A percentile compares a stretch with the other conserved stretches of the same genome.
These are phyloP conservation scores for Fusarium tanahbumbuense DNA, from an alignment of 2,329 filamentous ascomycete species.

Conservation along the genomic window DNA sequence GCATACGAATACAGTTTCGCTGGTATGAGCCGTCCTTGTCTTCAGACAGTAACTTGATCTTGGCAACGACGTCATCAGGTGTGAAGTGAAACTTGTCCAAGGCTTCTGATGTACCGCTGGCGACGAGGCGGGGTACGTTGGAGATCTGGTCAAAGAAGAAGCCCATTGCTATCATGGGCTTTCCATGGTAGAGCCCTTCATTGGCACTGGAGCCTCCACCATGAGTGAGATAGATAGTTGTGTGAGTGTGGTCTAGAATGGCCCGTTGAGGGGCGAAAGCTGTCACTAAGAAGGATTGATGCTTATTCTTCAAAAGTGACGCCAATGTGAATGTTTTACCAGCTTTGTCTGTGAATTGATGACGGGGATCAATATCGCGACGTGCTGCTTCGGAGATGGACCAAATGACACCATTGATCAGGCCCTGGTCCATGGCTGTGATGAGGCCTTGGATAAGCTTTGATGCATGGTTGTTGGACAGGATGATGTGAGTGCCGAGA, in stretches of 20 bases:
- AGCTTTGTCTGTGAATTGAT: neutral
- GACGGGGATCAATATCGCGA: conserved; percentile 28
- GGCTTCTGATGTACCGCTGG: conserved; percentile 49
- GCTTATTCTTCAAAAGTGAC: conserved; percentile 26
- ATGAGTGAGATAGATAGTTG: conserved; percentile 54
- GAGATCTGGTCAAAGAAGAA: conserved; percentile 56
- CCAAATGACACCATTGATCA: conserved; percentile 55
- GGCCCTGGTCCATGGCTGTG: conserved; percentile 24
- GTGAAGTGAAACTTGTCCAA: conserved; percentile 50
- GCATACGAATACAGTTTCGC: conserved; percentile 51
- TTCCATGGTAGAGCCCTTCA: conserved; percentile 54
- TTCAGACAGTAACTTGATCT: conserved; percentile 16
- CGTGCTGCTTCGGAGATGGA: conserved; percentile 41
- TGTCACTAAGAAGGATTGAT: conserved; percentile 2
- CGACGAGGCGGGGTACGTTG: conserved; percentile 51
- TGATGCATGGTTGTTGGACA: conserved; percentile 42
- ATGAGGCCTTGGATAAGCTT: conserved; percentile 49
- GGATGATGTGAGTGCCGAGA: conserved; percentile 54
- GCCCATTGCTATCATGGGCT: conserved; percentile 50
- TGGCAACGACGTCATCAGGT: neutral
- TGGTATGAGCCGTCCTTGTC: conserved; percentile 47
- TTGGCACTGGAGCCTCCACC: conserved; percentile 55
- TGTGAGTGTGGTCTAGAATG: conserved; percentile 50
- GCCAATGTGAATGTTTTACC: conserved; percentile 41
- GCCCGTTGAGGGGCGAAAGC: conserved; percentile 55